Conservation (phyloP, 78 protist genomes). For the Ministeria vibrans region DNA sequence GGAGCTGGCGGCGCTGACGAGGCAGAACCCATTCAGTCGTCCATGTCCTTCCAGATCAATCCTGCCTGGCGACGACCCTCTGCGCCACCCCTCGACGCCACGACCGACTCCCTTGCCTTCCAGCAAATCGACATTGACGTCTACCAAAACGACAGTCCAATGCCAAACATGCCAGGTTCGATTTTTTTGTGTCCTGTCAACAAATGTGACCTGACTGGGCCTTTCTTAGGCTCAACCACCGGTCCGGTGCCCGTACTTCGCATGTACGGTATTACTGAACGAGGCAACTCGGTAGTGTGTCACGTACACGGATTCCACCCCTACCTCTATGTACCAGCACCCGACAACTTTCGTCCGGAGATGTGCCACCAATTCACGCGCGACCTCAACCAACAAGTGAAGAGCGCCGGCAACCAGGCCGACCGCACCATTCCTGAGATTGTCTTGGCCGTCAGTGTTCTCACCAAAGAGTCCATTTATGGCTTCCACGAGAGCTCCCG, state of each 20-base stretch:
- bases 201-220: neutral
- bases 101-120: conserved; percentile 4
- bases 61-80: conserved; percentile 21
- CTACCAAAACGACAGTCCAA: conserved; percentile 26
- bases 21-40: too few relatives aligned
- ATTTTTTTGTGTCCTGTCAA: neutral
- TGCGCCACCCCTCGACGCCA: neutral
- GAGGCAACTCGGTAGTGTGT: conserved; percentile 80
- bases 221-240: neutral
- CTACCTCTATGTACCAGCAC: conserved; percentile 87
- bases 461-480: too few relatives aligned
- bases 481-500: too few relatives aligned
- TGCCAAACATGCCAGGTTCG: conserved; percentile 68
- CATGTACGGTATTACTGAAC: conserved; percentile 87
- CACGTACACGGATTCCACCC: conserved; percentile 96
- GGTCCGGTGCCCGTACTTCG: conserved; percentile 69
- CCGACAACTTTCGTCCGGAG: conserved; percentile 16
- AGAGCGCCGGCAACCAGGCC: too few relatives aligned
- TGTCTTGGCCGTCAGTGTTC: too few relatives aligned
- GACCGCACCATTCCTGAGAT: too few relatives aligned
- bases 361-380: too few relatives aligned
- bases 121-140: conserved; percentile 52
- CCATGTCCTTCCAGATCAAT: too few relatives aligned
- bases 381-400: too few relatives aligned
- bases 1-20: too few relatives aligned